phyloP scores from a whole-genome alignment of 495 filamentous ascomycete genomes.

The Aspergillus bertholletiae region DNA sequence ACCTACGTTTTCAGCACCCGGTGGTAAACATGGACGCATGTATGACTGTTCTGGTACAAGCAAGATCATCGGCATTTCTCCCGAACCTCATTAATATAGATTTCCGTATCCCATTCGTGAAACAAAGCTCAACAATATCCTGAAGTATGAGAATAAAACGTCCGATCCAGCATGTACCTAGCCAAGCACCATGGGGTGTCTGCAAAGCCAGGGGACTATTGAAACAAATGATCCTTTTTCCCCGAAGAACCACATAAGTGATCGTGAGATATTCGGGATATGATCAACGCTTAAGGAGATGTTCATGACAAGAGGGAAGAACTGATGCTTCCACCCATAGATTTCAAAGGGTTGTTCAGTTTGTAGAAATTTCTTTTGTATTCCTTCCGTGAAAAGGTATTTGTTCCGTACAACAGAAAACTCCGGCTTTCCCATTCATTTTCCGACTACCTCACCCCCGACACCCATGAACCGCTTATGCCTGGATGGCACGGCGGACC shows the following conservation, averaged over 20 bases:
- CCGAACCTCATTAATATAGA: slow-evolving; percentile 3
- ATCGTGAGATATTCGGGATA: neutral
- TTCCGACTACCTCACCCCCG: slow-evolving; percentile 26
- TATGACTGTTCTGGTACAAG: neutral
- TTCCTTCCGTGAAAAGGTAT: slow-evolving; percentile 45
- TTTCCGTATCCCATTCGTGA: slow-evolving; percentile 17
- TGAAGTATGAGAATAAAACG: slow-evolving; percentile 11
- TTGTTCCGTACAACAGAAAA: slow-evolving; percentile 35
- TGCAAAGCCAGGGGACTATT: neutral
- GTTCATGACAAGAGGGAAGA: neutral
- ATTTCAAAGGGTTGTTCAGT: neutral
- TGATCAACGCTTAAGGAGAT: neutral
- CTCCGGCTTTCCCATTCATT: slow-evolving; percentile 31
- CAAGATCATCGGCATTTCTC: neutral
- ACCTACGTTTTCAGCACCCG: neutral
- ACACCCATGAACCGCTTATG: slow-evolving; percentile 51
- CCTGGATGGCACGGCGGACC: slow-evolving; percentile 70
- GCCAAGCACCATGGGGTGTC: slow-evolving; percentile 1
- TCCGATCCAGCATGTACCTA: slow-evolving; percentile 5
- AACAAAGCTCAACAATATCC: slow-evolving; percentile 11
- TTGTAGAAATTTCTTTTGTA: slow-evolving; percentile 26
- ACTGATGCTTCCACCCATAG: neutral
- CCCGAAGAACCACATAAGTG: neutral
- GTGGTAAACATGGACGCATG: neutral
- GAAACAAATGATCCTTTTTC: neutral